Base-by-base conservation (phyloP, 495 filamentous ascomycete species). In the Halenospora varia region DNA sequence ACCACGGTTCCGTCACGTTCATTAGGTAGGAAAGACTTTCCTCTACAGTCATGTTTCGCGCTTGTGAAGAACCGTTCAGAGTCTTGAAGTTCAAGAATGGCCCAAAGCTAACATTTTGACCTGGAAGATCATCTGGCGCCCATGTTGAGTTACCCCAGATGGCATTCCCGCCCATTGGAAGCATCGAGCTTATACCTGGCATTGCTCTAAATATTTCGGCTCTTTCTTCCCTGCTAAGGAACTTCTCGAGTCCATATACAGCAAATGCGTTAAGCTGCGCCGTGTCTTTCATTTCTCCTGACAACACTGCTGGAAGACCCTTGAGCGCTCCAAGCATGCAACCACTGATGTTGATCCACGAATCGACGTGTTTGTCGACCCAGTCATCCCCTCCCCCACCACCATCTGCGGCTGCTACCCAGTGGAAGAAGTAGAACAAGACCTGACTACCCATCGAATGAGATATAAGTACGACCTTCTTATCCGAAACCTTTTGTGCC, bases 391-490 rank as follows among this genome's bases (percentile, higher is more conserved):
- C 94, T 6, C 92, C 91, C 24, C 83, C 82, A 18, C 93, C 94
- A 53, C 92, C 82, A 0, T 82, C 80, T 20, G 84, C 73, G 18
- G 89, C 84, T 60, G 95, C 90, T 9, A 95, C 93, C 94, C 94
- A 98, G 63, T 98, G 96, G 65, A 96, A 89, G 72, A 98, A 98
- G 74, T 96, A 97, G 68, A 95, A 87, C 11, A 93, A 75, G 0
- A 98, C 92, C 70, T 97, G 95, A 29, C 88, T 90, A 25, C 94
- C 94, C 94, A 98, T 98, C 69, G 89, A 95, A 74, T 98, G 94
- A 3, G 90, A 94, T 0, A 92, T 79, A n/a, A 98, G 74, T 0
- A 89, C 88, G 18, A 88, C 86, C 66, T 98, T 98, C 57, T 88
- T 82, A 44, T 82, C 81, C 9, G 82, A 77, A 11, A 90, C 76